Evolutionary conservation across 1,284 basidiomycete species (phyloP).

Genomic region (Entoloma clypeatum): DNA sequence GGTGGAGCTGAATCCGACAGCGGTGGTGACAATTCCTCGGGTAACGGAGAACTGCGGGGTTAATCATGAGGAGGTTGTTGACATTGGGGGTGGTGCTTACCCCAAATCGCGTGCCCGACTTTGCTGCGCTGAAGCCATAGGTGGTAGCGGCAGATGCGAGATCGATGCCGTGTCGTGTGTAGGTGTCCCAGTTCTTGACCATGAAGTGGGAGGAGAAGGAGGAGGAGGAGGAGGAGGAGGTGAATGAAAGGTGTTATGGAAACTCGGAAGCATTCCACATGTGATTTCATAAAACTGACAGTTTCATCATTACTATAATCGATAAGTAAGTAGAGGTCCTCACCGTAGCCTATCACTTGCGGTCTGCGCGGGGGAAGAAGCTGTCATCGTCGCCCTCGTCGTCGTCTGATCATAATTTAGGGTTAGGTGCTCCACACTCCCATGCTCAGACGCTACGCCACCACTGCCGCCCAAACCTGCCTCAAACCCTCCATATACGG

Average conservation of each 20-base stretch:
- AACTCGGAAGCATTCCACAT: neutral
- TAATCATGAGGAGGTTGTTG: conserved; percentile 8
- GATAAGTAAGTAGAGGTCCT: neutral
- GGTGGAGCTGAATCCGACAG: conserved; percentile 52
- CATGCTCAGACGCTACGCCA: conserved; percentile 35
- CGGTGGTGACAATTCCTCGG: conserved; percentile 54
- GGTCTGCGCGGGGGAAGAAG: too few species aligned
- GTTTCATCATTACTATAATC: neutral
- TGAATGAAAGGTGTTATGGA: neutral
- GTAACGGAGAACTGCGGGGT: conserved; percentile 60
- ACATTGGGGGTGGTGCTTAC: conserved; percentile 36
- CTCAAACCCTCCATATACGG: conserved; percentile 68
- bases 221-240: conserved; percentile 8
- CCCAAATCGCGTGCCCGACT: conserved; percentile 61
- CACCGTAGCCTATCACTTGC: neutral
- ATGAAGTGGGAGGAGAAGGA: conserved; percentile 24
- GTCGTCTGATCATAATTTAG: conserved; percentile 5
- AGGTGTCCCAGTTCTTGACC: conserved; percentile 54
- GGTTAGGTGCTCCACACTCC: too few species aligned
- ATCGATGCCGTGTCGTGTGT: conserved; percentile 58
- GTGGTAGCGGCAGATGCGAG: conserved; percentile 58
- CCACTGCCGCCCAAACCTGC: conserved; percentile 24
- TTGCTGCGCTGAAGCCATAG: conserved; percentile 64
- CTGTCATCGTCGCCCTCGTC: too few species aligned
- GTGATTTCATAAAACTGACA: neutral